Conservation (phyloP, 1,284 basidiomycete genomes). For the Leccinum pseudoinsigne region DNA sequence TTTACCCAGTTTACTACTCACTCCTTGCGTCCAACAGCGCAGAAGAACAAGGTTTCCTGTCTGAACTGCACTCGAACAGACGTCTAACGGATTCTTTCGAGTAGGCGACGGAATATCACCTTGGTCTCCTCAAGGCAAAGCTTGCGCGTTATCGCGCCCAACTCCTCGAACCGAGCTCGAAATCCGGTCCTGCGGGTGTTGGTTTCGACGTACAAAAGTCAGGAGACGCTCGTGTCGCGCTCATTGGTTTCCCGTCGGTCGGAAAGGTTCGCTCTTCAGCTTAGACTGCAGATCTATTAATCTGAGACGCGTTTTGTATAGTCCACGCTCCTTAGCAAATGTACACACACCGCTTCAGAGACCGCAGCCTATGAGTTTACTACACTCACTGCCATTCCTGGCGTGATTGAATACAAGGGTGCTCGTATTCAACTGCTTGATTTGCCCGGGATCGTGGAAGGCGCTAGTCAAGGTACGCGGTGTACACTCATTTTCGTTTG, state of each 20-base stretch:
- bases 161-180: constrained; percentile 81
- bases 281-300: constrained; percentile 1
- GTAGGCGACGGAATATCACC: constrained; percentile 90
- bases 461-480: constrained; percentile 76
- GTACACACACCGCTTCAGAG: constrained; percentile 88
- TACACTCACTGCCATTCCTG: constrained; percentile 92
- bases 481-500: neutral
- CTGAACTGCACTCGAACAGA: neutral
- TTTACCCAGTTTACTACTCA: constrained; percentile 10
- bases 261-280: constrained; percentile 62
- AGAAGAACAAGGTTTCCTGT: constrained; percentile 80
- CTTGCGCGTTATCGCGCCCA: constrained; percentile 91
- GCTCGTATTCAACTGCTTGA: constrained; percentile 93
- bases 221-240: constrained; percentile 89
- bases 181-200: constrained; percentile 79
- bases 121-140: constrained; percentile 88
- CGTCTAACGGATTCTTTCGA: constrained; percentile 31
- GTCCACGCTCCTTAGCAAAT: constrained; percentile 91
- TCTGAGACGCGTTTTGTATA: constrained; percentile 35
- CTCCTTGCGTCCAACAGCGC: constrained; percentile 49
- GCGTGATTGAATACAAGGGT: constrained; percentile 92
- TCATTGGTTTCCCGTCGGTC: constrained; percentile 95
- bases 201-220: constrained; percentile 96
- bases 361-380: constrained; percentile 97
- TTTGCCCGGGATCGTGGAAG: constrained; percentile 97